A percentile compares a stretch with the other conserved stretches of the same genome.
phyloP scores from a whole-genome alignment of 805 yeast genomes.

The Wickerhamomyces pijperi region DNA sequence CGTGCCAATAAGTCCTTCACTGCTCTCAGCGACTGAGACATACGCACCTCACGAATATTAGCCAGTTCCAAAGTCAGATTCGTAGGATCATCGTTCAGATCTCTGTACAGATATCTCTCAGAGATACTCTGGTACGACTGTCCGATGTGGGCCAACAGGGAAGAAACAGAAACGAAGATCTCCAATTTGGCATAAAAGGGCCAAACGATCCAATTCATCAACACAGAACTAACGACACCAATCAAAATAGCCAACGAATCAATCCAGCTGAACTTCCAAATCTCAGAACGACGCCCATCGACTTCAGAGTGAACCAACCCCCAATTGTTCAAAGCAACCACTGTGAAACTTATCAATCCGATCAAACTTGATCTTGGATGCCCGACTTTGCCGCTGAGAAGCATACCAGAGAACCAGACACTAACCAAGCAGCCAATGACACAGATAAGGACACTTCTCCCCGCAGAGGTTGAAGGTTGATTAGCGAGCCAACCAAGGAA shows the following conservation, averaged over 20 bases:
- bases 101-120: constrained; percentile 38
- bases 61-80: constrained; percentile 31
- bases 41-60: constrained; percentile 35
- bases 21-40: constrained; percentile 32
- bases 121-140: constrained; percentile 36
- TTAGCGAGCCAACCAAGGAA: constrained; percentile 38
- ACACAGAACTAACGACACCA: constrained; percentile 25
- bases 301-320: no score
- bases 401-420: background rate
- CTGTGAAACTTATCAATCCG: constrained; percentile 28
- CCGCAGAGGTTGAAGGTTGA: constrained; percentile 25
- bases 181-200: constrained; percentile 35
- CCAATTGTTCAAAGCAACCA: constrained; percentile 24
- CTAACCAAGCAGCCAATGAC: constrained; percentile 27
- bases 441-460: constrained; percentile 19
- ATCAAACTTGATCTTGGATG: constrained; percentile 34
- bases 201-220: constrained; percentile 36
- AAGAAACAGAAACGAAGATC: constrained; percentile 26
- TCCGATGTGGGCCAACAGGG: constrained; percentile 29
- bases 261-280: constrained; percentile 30
- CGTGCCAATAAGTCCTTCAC: constrained; percentile 24
- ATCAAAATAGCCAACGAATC: constrained; percentile 27
- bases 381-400: constrained; percentile 1
- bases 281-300: constrained; percentile 12
- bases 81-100: constrained; percentile 34